Base-by-base conservation (phyloP, 2,329 filamentous ascomycete genomes). In the Samsoniella hepiali region DNA sequence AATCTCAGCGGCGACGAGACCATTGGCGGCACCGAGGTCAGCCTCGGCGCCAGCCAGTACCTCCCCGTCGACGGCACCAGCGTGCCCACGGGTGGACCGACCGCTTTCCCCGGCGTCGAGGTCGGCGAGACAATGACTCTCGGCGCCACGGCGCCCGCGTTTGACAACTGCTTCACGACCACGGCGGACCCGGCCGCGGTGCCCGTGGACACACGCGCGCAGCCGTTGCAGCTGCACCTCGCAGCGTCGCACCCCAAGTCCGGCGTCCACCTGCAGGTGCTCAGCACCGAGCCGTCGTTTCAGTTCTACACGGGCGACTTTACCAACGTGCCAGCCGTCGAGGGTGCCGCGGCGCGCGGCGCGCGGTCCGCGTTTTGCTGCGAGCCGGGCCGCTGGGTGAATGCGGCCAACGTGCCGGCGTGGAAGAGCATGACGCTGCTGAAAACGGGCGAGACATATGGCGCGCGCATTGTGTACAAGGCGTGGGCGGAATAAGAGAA, bases 241-340 rank as follows among this genome's bases (percentile, higher is more conserved):
- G 80, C 84, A 31, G 90, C 95, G 64, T 84, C 84, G 75, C 91
- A 97, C 75, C 86, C 91, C 6, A 81, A 80, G 57, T 89, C 88
- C 34, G 86, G 87, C 66, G 82, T 97, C 68, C 89, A 96, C 73
- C 86, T 98, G 57, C 91, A 97, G 76, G 89, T 97, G 6, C 81
- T 87, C 71, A 95, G 91, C 79, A 98, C 94, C 0, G 94, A 98
- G 80, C 95, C 95, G 0, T 91, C 92, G 0, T 98, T 97, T 82
- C 94, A 98, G 76, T 96, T 97, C 79, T 98, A 98, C 78, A 96
- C 93, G 0, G 95, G 94, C 67, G 89, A 91, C 72, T 89, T 88
- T 72, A 93, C 96, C 68, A 80, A 95, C 69, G 89, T 96, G 13
- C 89, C 91, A 0, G 88, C 80, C 36, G 80, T 87, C 3, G 82